Evolutionary conservation across 176 grass and related monocot genomes (phyloP).

Genomic region (Carex pumila): DNA sequence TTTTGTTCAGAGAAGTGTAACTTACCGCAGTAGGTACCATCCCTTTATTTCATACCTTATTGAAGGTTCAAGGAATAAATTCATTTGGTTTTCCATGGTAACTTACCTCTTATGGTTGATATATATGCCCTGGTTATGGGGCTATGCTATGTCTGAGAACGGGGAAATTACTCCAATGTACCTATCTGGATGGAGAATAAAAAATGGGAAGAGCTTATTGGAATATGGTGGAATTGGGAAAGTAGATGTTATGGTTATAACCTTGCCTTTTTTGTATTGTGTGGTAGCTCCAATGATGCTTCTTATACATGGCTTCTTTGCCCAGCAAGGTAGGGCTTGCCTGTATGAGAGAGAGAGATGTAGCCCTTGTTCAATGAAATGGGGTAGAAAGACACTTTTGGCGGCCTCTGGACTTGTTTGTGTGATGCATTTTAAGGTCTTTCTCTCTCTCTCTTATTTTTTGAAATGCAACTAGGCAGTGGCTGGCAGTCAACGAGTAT

Average conservation of each 20-base stretch:
- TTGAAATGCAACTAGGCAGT: too few species aligned
- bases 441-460: neutral
- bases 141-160: constrained; percentile 54
- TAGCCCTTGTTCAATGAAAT: constrained; percentile 4
- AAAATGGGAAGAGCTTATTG: constrained; percentile 7
- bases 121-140: constrained; percentile 86
- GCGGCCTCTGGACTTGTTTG: constrained; percentile 29
- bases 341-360: too few species aligned
- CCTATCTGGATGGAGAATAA: constrained; percentile 65
- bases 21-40: constrained; percentile 41
- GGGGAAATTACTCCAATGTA: constrained; percentile 65
- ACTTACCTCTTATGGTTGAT: constrained; percentile 56
- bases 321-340: constrained; percentile 33
- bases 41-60: constrained; percentile 54
- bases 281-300: constrained; percentile 47
- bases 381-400: constrained; percentile 40
- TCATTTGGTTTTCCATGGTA: constrained; percentile 46
- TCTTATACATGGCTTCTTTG: constrained; percentile 55
- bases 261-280: constrained; percentile 80
- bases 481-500: too few species aligned
- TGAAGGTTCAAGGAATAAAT: constrained; percentile 59
- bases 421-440: constrained; percentile 50
- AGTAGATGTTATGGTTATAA: constrained; percentile 69
- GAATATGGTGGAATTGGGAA: constrained; percentile 30
- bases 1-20: constrained; percentile 33